These are phyloP conservation scores for Batkoa obscura DNA, from an alignment of 371 early-diverging fungal species.

Conservation along the genomic window DNA sequence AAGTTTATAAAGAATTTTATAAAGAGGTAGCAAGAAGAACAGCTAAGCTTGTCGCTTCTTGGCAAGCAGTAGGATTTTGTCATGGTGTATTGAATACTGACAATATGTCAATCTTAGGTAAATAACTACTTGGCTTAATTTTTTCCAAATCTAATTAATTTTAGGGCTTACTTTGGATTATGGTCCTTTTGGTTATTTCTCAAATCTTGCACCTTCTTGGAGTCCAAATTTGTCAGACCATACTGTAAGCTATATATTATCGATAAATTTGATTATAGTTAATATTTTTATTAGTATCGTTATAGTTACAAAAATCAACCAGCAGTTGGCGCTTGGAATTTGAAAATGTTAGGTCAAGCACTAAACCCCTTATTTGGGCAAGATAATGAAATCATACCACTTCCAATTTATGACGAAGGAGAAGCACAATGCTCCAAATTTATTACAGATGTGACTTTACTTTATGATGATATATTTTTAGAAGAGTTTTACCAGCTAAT, in stretches of 20 bases:
- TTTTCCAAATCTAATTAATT: neutral
- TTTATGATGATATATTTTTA: slow-evolving; percentile 28
- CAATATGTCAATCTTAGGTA: slow-evolving; percentile 62
- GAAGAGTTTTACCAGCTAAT: slow-evolving; percentile 25
- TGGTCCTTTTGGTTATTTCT: slow-evolving; percentile 75
- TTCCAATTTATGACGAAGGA: slow-evolving; percentile 16
- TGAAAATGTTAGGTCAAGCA: slow-evolving; percentile 44
- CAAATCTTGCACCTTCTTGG: slow-evolving; percentile 56
- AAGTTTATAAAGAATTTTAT: slow-evolving; percentile 24
- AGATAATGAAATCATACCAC: slow-evolving; percentile 2
- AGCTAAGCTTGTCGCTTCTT: slow-evolving; percentile 58
- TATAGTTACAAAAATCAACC: slow-evolving; percentile 76
- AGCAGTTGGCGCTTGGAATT: slow-evolving; percentile 61
- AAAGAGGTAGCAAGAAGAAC: slow-evolving; percentile 38
- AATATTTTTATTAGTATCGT: slow-evolving; percentile 16
- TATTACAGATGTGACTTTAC: slow-evolving; percentile 8
- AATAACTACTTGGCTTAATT: neutral
- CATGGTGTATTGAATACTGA: slow-evolving; percentile 85
- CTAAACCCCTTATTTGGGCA: slow-evolving; percentile 43
- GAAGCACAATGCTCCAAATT: slow-evolving; percentile 6
- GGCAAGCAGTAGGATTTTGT: slow-evolving; percentile 73
- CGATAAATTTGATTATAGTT: slow-evolving; percentile 5
- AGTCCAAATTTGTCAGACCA: slow-evolving; percentile 60
- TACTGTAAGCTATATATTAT: slow-evolving; percentile 15
- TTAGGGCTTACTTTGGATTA: slow-evolving; percentile 66